These are phyloP conservation scores for Achaetomium macrosporum DNA, from an alignment of 2,329 filamentous ascomycete species.

Conservation along the genomic window DNA sequence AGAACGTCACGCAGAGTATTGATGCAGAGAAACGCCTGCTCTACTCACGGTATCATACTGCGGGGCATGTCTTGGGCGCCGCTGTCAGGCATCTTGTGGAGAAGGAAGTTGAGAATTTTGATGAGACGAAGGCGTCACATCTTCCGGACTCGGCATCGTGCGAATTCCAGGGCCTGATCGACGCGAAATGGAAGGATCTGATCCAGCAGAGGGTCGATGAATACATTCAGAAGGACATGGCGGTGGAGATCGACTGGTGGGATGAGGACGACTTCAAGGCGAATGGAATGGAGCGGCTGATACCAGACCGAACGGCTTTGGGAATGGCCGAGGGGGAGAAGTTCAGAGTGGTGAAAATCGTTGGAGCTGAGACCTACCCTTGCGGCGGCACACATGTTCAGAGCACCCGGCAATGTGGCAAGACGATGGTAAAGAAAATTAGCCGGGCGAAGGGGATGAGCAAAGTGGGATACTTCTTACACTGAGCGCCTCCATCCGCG, in stretches of 20 bases:
- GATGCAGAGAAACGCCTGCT: constrained; percentile 55
- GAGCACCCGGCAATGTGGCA: too few species aligned
- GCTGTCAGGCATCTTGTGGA: constrained; percentile 57
- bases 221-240: constrained; percentile 49
- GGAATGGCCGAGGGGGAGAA: too few species aligned
- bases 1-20: constrained; percentile 50
- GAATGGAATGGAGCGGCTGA: too few species aligned
- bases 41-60: constrained; percentile 66
- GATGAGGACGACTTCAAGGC: too few species aligned
- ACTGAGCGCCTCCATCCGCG: too few species aligned
- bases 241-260: constrained; percentile 38
- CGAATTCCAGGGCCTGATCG: constrained; percentile 63
- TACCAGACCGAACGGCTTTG: too few species aligned
- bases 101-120: constrained; percentile 46
- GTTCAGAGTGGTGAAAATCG: too few species aligned
- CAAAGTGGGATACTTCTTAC: too few species aligned
- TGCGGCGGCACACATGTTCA: too few species aligned
- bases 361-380: too few species aligned
- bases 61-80: constrained; percentile 64
- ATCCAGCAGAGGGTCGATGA: constrained; percentile 60
- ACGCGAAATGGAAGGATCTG: constrained; percentile 52
- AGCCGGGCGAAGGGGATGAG: too few species aligned
- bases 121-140: constrained; percentile 67
- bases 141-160: constrained; percentile 61
- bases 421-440: too few species aligned